Conservation (phyloP, 169 alveolate genomes). For the Eimeria brunetti region DNA sequence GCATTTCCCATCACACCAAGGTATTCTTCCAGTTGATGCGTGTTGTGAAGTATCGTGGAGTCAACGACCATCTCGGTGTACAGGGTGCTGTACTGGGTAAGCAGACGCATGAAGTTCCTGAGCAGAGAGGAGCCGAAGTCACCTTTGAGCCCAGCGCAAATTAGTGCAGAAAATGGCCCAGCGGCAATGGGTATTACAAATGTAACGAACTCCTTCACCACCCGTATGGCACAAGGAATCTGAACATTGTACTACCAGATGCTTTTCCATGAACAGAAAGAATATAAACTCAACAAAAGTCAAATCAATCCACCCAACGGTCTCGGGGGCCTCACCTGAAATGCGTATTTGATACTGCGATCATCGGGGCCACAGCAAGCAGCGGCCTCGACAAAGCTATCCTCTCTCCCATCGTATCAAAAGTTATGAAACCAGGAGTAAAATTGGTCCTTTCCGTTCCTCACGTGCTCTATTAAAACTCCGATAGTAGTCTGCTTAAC, state of each 20-base stretch:
- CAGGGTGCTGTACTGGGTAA: constrained; percentile 66
- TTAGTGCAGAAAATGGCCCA: constrained; percentile 52
- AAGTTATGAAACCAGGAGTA: background rate
- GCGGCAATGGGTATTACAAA: background rate
- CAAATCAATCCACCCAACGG: background rate
- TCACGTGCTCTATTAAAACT: background rate
- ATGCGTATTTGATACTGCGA: constrained; percentile 77
- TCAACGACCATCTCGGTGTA: constrained; percentile 81
- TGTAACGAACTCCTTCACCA: background rate
- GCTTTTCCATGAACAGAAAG: too few species aligned
- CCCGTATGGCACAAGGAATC: background rate
- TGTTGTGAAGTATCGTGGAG: constrained; percentile 68
- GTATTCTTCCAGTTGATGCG: constrained; percentile 45
- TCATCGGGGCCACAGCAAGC: constrained; percentile 82
- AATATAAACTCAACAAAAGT: too few species aligned
- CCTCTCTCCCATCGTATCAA: constrained; percentile 15
- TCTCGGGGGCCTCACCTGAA: constrained; percentile 62
- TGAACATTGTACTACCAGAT: background rate
- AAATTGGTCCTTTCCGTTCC: background rate
- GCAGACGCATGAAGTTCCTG: constrained; percentile 75
- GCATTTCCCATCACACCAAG: background rate
- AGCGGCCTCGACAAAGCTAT: background rate
- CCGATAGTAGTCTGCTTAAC: background rate
- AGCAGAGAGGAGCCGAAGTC: background rate
- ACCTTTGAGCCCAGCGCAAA: constrained; percentile 45